Evolutionary conservation across 2,329 filamentous ascomycete genomes (phyloP).

Genomic region (Penicillium sp.): DNA sequence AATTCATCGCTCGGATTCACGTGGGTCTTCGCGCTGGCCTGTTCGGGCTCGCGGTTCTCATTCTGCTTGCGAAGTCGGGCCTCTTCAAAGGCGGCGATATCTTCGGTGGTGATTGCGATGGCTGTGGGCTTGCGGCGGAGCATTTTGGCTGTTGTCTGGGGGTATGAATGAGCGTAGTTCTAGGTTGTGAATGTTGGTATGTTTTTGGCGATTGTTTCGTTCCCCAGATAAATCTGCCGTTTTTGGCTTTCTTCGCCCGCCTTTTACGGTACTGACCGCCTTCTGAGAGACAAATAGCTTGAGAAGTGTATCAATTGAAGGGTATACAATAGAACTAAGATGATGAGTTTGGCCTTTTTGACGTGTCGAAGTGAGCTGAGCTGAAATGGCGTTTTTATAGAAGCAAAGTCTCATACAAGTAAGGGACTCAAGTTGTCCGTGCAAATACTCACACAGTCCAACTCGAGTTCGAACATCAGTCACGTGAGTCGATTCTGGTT

Average conservation of each 20-base stretch:
- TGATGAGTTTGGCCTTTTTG: not conserved
- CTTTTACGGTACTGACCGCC: not conserved
- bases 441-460: not conserved
- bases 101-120: constrained; percentile 54
- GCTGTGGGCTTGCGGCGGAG: constrained; percentile 56
- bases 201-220: not conserved
- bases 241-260: not conserved
- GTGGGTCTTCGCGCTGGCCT: constrained; percentile 27
- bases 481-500: constrained; percentile 23
- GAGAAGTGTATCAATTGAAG: not conserved
- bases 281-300: not conserved
- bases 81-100: constrained; percentile 53
- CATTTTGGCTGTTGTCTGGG: constrained; percentile 36
- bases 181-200: not conserved
- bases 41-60: constrained; percentile 32
- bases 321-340: not conserved
- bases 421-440: not conserved
- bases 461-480: not conserved
- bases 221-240: not conserved
- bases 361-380: no score
- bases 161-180: not conserved
- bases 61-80: constrained; percentile 38
- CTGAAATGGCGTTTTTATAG: not conserved
- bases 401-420: not conserved
- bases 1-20: constrained; percentile 55